phyloP scores from a whole-genome alignment of 768 basidiomycete species.

The Hygrophoropsis aurantiaca region DNA sequence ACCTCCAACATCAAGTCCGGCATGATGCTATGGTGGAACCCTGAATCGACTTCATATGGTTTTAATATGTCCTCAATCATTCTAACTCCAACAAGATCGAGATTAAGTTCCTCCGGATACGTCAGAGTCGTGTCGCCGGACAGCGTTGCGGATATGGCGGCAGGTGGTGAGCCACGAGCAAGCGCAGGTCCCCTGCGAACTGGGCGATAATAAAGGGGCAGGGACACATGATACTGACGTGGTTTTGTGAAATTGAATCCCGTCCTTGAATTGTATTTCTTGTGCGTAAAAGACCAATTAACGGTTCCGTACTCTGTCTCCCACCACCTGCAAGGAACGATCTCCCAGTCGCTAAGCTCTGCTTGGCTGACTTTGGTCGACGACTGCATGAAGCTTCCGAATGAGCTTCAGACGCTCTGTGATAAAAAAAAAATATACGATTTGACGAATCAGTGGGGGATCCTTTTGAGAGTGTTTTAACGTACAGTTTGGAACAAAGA shows the following conservation, averaged over 20 bases:
- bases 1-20: slow-evolving; percentile 10
- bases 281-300: slow-evolving; percentile 4
- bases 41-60: slow-evolving; percentile 43
- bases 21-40: slow-evolving; percentile 31
- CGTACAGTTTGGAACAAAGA: too few relatives aligned
- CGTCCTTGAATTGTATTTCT: background rate
- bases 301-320: slow-evolving; percentile 7
- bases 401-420: slow-evolving; percentile 1
- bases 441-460: too few relatives aligned
- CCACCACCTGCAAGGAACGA: slow-evolving; percentile 3
- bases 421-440: too few relatives aligned
- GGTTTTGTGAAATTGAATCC: slow-evolving; percentile 21
- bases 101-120: slow-evolving; percentile 28
- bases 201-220: slow-evolving; percentile 23
- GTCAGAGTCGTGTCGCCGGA: background rate
- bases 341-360: slow-evolving; percentile 2
- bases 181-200: slow-evolving; percentile 2
- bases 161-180: slow-evolving; percentile 8
- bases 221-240: slow-evolving; percentile 33
- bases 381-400: slow-evolving; percentile 7
- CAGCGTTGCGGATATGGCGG: slow-evolving; percentile 1
- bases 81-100: slow-evolving; percentile 40
- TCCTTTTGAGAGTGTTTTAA: too few relatives aligned
- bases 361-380: background rate
- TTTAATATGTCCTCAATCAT: slow-evolving; percentile 35